Evolutionary conservation across 1,284 basidiomycete species (phyloP), one percentile per base, ranked within the genome.

Genomic region (Leccinum angustisporum): DNA sequence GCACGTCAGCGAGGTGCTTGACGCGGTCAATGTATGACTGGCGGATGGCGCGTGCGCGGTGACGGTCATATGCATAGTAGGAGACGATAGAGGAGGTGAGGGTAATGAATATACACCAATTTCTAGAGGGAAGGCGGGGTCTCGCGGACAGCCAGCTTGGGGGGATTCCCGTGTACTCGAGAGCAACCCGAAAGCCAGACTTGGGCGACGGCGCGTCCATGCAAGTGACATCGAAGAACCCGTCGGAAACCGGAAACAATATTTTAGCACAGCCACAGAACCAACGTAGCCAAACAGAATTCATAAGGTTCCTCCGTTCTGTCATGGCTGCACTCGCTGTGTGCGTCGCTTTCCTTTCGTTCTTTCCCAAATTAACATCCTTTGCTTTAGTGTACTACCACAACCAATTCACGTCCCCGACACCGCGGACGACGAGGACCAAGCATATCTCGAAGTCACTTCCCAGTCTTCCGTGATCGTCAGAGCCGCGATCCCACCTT

Each of bases 81-180:
- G 88, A 90, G 6, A 87, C 72, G 54, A 93, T 68, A 4, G 88
- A 83, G 25, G 87, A 87, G 11, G 91, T 88, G 65, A 94, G 78
- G 38, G 86, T 81, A 63, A 94, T 82, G 77, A 97, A 98, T 71
- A 98, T 95, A 72, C 93, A 86, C 94, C 93, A 95, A 73, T 97
- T 97, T 64, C 94, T 85, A 2, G 92, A 94, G 6, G 96, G 95
- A 43, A 97, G 83, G 68, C 84, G 86, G 6, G 91, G 91, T 27
- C 87, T 83, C 70, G 89, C 87, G 68, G 86, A 83, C 38, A 93
- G 78, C 90, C 88, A 92, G 57, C 82, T 80, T 7, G 84, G 78
- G 38, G 91, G 91, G 36, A 93, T 86, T 52, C 87, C 87, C 2
- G 85, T 87, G 74, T 85, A 86, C 61, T 79, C 75, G 61, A 89